Base-by-base conservation (phyloP, 306 rosid species). In the Heteromeles arbutifolia region DNA sequence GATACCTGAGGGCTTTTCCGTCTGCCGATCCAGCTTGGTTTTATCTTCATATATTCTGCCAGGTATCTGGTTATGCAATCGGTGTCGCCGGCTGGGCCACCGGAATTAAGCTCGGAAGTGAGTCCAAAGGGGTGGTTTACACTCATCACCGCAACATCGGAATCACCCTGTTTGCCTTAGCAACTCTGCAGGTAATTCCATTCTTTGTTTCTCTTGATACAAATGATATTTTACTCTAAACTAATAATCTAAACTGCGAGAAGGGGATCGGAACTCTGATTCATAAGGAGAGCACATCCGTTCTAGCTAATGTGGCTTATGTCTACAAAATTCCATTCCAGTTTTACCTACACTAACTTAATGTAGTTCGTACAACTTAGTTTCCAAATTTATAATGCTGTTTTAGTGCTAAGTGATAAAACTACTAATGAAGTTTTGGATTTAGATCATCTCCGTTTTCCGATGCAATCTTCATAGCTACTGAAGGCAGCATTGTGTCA, bases 21-120 rank as follows among this genome's bases (percentile, higher is more conserved):
- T 87, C 93, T 14, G 96, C 96, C 3, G 97, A 91, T 82, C 97
- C 97, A 18, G 90, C 84, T 29, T 92, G 98, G 98, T 94, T 94
- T 86, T 94, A 94, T 83, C 92, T 92, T 52, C 98, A 94, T 80
- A 79, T 70, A 32, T 76, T 50, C 45, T 88, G 96, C 78, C 97
- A 92, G 64, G 11, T 89, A 12, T 88, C 93, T 69, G 91, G 89
- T 77, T 92, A 90, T 68, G 92, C 81, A 69, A 81, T 94, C 66
- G 98, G 98, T 6, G 95, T 90, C 28, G 93, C 97, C 28, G 98
- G 98, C 44, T 94, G 98, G 98, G 97, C 74, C 10, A 88, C 95
- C 43, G 98, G 98, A 37, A 45, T 94, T 41, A 88, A 83, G 90
- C 97, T 94, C 13, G 98, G 98, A 74, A 82, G 86, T 26, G 82